Base-by-base conservation (phyloP, 1,284 basidiomycete species). In the Ustilago vetiveriae region DNA sequence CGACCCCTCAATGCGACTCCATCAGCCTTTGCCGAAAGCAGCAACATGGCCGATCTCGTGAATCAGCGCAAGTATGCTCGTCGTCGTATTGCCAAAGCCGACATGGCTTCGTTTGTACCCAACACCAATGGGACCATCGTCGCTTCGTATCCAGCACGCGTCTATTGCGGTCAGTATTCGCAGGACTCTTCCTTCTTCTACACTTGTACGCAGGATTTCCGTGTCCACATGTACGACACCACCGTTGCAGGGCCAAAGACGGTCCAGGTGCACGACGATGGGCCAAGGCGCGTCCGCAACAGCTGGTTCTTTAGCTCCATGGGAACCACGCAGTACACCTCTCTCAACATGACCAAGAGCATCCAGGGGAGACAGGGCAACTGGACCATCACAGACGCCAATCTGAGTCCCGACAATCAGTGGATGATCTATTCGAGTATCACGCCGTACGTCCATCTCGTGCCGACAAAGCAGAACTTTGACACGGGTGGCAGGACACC, bases 121-220 rank as follows among this genome's bases (percentile, higher is more conserved):
- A 97, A 96, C 77, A 88, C 90, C 4, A 86, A 88, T 66, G 95
- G 95, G 4, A 91, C 91, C 1, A 88, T 92, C 11, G 94, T 98
- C 0, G 92, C 92, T 1, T 85, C 86, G 32, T 94, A 94, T 75
- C 85, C 86, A 4, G 85, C 88, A 13, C 92, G 93, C 56, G 89
- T 94, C 29, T 98, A 98, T 80, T 92, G 90, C 11, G 96, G 92
- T 0, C 94, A 97, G 82, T 98, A 90, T 82, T 94, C 92, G 64
- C 82, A 82, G 43, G 72, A 74, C 36, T 75, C 81, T 33, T 76
- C 80, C 27, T 81, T 83, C 75, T 78, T 82, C 81, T 85, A 85
- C 71, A 82, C 84, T 45, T 80, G 65, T 37, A 81, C 80, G 22
- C 48, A 78, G 89, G 92, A 94, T 81, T 97, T 94, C 80, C 88